Percentiles rank a stretch among this genome's conserved stretches.
Evolutionary conservation across 2,329 filamentous ascomycete species (phyloP).

Genomic region (Colletotrichum sp.): DNA sequence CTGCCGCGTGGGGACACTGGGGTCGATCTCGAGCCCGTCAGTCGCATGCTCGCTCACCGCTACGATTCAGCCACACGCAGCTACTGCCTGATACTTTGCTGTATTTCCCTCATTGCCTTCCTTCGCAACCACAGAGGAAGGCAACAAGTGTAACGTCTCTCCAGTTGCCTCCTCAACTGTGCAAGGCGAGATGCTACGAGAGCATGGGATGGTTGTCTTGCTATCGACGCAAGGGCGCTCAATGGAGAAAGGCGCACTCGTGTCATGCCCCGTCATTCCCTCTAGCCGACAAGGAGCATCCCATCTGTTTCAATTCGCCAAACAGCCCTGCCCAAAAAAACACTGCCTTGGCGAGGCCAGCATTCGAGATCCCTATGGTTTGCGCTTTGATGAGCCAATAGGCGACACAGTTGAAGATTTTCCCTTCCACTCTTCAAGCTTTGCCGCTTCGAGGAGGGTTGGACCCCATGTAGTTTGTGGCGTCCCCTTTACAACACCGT

Average conservation of each 20-base stretch:
- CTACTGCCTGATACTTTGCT: neutral
- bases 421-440: neutral
- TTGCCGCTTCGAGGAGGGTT: neutral
- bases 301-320: slow-evolving; percentile 2
- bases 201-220: slow-evolving; percentile 6
- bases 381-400: neutral
- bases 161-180: neutral
- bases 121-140: neutral
- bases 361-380: neutral
- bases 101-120: neutral
- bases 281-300: slow-evolving; percentile 5
- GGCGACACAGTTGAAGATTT: neutral
- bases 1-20: slow-evolving; percentile 10
- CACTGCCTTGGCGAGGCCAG: neutral
- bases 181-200: neutral
- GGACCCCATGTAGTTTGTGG: neutral
- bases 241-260: neutral
- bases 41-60: neutral
- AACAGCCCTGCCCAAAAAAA: slow-evolving; percentile 7
- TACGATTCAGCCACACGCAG: neutral
- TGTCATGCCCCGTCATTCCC: neutral
- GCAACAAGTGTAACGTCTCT: slow-evolving; percentile 9
- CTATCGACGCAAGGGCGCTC: neutral
- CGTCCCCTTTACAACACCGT: neutral
- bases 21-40: slow-evolving; percentile 8